These are phyloP conservation scores for Linnemannia elongata DNA, from an alignment of 192 early-diverging fungal species.

Conservation along the genomic window DNA sequence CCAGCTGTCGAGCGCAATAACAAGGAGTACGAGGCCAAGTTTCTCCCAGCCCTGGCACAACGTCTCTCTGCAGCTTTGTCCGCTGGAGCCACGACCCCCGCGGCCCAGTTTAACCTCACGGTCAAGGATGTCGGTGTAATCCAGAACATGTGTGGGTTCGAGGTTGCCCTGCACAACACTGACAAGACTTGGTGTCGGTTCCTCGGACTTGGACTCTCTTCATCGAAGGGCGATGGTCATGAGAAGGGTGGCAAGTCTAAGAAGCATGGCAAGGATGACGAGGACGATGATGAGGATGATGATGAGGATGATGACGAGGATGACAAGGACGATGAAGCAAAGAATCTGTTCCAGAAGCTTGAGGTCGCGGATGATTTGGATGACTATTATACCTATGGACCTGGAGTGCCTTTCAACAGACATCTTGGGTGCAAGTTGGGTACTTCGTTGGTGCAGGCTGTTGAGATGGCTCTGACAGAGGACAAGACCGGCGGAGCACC, in stretches of 20 bases:
- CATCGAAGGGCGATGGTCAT: too few relatives aligned
- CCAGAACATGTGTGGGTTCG: slow-evolving; percentile 38
- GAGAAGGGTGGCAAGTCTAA: too few relatives aligned
- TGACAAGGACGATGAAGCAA: background rate
- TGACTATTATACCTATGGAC: slow-evolving; percentile 42
- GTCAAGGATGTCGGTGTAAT: slow-evolving; percentile 27
- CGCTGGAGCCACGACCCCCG: background rate
- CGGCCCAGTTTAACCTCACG: slow-evolving; percentile 18
- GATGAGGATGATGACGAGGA: too few relatives aligned
- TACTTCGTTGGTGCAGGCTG: slow-evolving; percentile 11
- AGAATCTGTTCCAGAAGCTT: slow-evolving; percentile 16
- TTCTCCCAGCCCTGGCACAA: slow-evolving; percentile 21
- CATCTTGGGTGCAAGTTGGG: slow-evolving; percentile 44
- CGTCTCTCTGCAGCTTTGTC: slow-evolving; percentile 5
- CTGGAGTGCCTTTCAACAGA: slow-evolving; percentile 46
- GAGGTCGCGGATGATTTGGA: slow-evolving; percentile 36
- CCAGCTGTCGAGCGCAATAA: slow-evolving; percentile 13
- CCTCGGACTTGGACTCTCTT: background rate
- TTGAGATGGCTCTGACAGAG: slow-evolving; percentile 15
- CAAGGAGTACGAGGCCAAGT: background rate
- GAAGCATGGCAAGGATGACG: background rate
- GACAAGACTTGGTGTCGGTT: slow-evolving; percentile 51
- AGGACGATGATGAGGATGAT: background rate
- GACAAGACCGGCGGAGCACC: background rate
- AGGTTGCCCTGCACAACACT: slow-evolving; percentile 27